A percentile compares a stretch with the other conserved stretches of the same genome.
phyloP scores from a whole-genome alignment of 164 flowering plant genomes.

The Macadamia tetraphylla region DNA sequence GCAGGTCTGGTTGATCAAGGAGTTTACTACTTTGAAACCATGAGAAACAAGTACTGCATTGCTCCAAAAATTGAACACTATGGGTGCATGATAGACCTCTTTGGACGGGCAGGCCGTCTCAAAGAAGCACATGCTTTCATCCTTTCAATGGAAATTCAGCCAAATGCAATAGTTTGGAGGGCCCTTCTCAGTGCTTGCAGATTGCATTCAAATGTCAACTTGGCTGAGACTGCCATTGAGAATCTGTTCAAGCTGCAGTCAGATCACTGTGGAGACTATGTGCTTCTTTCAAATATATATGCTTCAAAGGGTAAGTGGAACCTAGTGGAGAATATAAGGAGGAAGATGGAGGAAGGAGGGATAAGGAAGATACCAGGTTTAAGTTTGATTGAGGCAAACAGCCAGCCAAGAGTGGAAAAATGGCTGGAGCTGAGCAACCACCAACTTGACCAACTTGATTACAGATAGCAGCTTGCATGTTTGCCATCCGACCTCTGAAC shows the following conservation, averaged over 20 bases:
- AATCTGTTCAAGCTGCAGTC: conserved; percentile 20
- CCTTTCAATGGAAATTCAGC: conserved; percentile 15
- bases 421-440: not conserved
- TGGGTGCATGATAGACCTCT: conserved; percentile 22
- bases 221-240: conserved; percentile 19
- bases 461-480: not conserved
- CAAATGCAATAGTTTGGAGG: conserved; percentile 22
- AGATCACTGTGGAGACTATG: conserved; percentile 19
- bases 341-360: conserved; percentile 14
- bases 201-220: conserved; percentile 15
- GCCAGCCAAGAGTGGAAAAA: not conserved
- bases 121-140: conserved; percentile 16
- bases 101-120: conserved; percentile 17
- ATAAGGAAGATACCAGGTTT: conserved; percentile 20
- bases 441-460: not conserved
- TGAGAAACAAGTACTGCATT: conserved; percentile 13
- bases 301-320: conserved; percentile 25
- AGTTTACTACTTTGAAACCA: conserved; percentile 15
- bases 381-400: conserved; percentile 14
- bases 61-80: conserved; percentile 20
- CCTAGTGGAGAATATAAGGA: conserved; percentile 17
- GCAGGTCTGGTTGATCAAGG: conserved; percentile 22
- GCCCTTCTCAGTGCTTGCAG: conserved; percentile 21
- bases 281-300: conserved; percentile 25
- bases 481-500: too few species aligned